Percentiles rank a stretch among this genome's conserved stretches.
phyloP scores from a whole-genome alignment of 2,329 filamentous ascomycete genomes.

The Xylaria sp. region DNA sequence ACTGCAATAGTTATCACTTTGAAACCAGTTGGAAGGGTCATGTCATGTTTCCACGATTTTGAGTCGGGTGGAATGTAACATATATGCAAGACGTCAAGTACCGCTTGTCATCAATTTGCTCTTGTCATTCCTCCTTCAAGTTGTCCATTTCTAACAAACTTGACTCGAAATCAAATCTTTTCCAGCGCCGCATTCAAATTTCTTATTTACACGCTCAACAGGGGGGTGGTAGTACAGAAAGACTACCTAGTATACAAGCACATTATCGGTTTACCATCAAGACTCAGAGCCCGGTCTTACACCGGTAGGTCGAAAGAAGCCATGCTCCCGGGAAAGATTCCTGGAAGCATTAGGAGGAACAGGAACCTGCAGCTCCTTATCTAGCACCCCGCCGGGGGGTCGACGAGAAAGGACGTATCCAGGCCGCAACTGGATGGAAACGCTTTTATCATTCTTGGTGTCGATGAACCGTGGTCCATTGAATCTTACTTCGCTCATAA shows the following conservation, averaged over 20 bases:
- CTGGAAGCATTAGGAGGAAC: neutral
- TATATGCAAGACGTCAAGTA: neutral
- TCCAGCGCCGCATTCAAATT: neutral
- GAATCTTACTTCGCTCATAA: neutral
- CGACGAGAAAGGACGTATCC: neutral
- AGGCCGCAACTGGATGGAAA: neutral
- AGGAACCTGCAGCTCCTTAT: neutral
- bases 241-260: slow-evolving; percentile 1
- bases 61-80: neutral
- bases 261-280: neutral
- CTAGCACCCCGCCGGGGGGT: neutral
- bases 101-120: neutral
- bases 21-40: neutral
- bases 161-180: neutral
- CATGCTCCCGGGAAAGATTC: neutral
- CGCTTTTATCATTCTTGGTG: fast-evolving
- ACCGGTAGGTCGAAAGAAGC: neutral
- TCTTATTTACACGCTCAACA: slow-evolving; percentile 1
- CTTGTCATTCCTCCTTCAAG: no score
- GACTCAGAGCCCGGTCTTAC: neutral
- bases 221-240: slow-evolving; percentile 1
- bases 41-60: neutral
- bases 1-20: neutral
- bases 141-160: neutral
- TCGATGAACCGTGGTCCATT: neutral